Evolutionary conservation across 1,139 yeast genomes (phyloP).

Genomic region (Suhomyces ambrosiae): DNA sequence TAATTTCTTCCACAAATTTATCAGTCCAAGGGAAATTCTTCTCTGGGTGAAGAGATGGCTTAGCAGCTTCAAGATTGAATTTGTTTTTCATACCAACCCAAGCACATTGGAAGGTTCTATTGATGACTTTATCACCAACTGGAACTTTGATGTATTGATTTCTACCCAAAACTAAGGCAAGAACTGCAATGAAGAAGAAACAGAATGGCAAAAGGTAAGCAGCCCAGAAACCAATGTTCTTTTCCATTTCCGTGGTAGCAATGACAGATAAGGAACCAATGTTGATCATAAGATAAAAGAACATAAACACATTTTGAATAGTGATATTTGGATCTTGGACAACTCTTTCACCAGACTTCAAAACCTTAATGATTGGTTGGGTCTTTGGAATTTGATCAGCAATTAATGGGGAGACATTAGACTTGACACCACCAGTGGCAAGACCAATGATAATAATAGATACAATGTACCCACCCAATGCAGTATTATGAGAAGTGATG

Average conservation of each 20-base stretch:
- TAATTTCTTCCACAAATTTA: slow-evolving; percentile 63
- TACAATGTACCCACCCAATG: slow-evolving; percentile 56
- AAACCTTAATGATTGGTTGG: slow-evolving; percentile 25
- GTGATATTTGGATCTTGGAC: slow-evolving; percentile 31
- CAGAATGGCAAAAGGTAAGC: slow-evolving; percentile 58
- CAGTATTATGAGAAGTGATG: slow-evolving; percentile 50
- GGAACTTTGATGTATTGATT: slow-evolving; percentile 61
- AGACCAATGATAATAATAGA: slow-evolving; percentile 71
- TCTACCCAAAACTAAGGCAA: slow-evolving; percentile 57
- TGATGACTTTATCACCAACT: slow-evolving; percentile 63
- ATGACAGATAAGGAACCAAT: slow-evolving; percentile 28
- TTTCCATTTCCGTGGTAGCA: slow-evolving; percentile 30
- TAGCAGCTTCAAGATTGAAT: slow-evolving; percentile 55
- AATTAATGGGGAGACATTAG: slow-evolving; percentile 75
- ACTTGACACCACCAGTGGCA: slow-evolving; percentile 82
- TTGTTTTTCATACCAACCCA: slow-evolving; percentile 51
- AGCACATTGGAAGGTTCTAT: slow-evolving; percentile 54
- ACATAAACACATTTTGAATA: slow-evolving; percentile 30
- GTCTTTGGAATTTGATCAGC: slow-evolving; percentile 65
- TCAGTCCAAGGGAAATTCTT: slow-evolving; percentile 57
- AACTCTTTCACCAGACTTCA: slow-evolving; percentile 28
- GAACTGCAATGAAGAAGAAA: slow-evolving; percentile 63
- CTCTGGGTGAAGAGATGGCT: slow-evolving; percentile 52
- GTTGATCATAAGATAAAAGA: slow-evolving; percentile 31
- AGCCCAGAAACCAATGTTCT: slow-evolving; percentile 31